Evolutionary conservation across 2,329 filamentous ascomycete species (phyloP).

Genomic region (Alternaria brassicicola): DNA sequence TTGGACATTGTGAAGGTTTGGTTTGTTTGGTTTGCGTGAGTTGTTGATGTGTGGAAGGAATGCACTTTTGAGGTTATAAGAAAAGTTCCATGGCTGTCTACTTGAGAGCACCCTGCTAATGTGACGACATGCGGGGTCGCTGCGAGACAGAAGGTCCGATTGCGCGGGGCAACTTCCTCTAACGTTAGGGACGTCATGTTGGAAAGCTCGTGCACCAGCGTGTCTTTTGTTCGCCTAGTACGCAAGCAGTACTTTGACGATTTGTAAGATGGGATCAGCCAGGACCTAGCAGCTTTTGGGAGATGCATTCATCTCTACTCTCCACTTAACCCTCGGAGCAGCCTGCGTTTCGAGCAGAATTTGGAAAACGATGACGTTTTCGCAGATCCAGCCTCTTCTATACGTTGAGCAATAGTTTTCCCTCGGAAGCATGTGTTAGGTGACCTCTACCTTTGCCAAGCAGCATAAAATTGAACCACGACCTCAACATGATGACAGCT

Average conservation of each 20-base stretch:
- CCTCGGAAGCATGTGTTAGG: not conserved
- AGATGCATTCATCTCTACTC: not conserved
- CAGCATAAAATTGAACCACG: not conserved
- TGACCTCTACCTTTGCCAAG: not conserved
- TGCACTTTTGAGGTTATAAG: not conserved
- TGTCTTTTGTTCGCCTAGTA: not conserved
- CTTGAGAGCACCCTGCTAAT: not conserved
- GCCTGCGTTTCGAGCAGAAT: not conserved
- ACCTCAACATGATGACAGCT: not conserved
- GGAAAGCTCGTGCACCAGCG: not conserved
- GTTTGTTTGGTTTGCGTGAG: not conserved
- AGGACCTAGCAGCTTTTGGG: not conserved
- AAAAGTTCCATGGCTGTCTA: slow-evolving; percentile 1
- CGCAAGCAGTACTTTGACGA: not conserved
- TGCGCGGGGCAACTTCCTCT: not conserved
- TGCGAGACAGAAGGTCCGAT: slow-evolving; percentile 7
- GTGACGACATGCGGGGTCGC: slow-evolving; percentile 14
- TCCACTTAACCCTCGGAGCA: not conserved
- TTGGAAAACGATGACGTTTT: not conserved
- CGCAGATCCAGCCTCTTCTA: not conserved
- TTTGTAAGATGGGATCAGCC: not conserved
- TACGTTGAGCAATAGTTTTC: not conserved
- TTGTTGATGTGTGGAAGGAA: not conserved
- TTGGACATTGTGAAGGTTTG: slow-evolving; percentile 16
- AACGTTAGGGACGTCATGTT: not conserved